These are phyloP conservation scores for Lyophyllum shimeji DNA, from an alignment of 768 basidiomycete species.

Conservation along the genomic window DNA sequence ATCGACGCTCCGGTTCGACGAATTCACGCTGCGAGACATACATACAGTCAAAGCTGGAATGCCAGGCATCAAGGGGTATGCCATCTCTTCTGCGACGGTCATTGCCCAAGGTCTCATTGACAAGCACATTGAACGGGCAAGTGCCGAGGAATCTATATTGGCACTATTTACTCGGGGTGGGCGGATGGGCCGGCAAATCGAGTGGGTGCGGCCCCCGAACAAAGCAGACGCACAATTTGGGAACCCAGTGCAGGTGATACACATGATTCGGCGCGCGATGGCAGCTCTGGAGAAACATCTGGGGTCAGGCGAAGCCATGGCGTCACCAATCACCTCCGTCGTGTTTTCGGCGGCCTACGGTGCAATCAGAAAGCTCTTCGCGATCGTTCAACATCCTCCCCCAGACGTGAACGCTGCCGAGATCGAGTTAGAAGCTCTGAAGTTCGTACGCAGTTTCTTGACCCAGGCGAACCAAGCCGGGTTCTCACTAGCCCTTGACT, in stretches of 20 bases:
- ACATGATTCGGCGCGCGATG: background rate
- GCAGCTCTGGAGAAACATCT: conserved; percentile 1
- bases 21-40: conserved; percentile 31
- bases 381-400: conserved; percentile 16
- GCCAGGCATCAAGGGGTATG: conserved; percentile 24
- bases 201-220: background rate
- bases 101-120: conserved; percentile 34
- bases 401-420: conserved; percentile 8
- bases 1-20: conserved; percentile 31
- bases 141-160: conserved; percentile 23
- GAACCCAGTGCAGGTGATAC: background rate
- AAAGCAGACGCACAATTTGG: background rate
- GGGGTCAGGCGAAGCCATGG: conserved; percentile 1
- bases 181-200: too few species aligned
- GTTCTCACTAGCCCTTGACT: conserved; percentile 29
- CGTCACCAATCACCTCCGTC: conserved; percentile 2
- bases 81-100: conserved; percentile 28
- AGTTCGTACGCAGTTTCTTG: conserved; percentile 24
- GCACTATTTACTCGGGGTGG: conserved; percentile 10
- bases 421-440: conserved; percentile 19
- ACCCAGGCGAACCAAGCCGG: conserved; percentile 29
- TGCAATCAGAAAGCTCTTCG: conserved; percentile 18
- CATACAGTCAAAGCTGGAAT: conserved; percentile 18
- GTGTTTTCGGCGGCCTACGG: background rate
- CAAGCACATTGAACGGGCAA: conserved; percentile 27